These are phyloP conservation scores for Tephrocybe rancida DNA, from an alignment of 768 basidiomycete genomes.

Conservation along the genomic window DNA sequence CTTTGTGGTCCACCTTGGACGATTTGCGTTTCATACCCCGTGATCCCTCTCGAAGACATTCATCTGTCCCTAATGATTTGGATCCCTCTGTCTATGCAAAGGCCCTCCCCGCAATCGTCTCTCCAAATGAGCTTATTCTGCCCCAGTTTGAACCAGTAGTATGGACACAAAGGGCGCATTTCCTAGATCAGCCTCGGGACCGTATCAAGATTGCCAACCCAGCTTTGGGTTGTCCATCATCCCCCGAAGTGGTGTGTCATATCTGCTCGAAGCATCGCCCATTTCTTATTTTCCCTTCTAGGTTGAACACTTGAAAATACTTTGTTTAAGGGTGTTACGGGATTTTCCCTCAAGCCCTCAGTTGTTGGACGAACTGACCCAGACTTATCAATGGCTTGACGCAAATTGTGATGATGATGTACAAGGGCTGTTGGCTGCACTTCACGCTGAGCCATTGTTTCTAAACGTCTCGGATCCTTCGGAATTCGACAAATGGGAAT, in stretches of 20 bases:
- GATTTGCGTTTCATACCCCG: slow-evolving; percentile 43
- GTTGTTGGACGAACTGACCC: slow-evolving; percentile 38
- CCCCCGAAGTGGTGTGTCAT: slow-evolving; percentile 40
- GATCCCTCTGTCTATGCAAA: slow-evolving; percentile 25
- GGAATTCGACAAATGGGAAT: slow-evolving; percentile 36
- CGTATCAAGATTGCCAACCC: slow-evolving; percentile 35
- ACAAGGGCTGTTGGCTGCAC: slow-evolving; percentile 12
- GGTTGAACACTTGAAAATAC: slow-evolving; percentile 42
- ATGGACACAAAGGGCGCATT: slow-evolving; percentile 50
- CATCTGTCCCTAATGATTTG: slow-evolving; percentile 5
- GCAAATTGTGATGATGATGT: slow-evolving; percentile 22
- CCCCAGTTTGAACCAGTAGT: slow-evolving; percentile 39
- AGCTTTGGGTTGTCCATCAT: slow-evolving; percentile 39
- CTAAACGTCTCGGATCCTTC: slow-evolving; percentile 47
- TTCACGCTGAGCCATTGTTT: slow-evolving; percentile 33
- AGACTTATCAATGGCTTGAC: slow-evolving; percentile 47
- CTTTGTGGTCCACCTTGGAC: slow-evolving; percentile 34
- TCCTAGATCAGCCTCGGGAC: slow-evolving; percentile 27
- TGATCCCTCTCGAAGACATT: slow-evolving; percentile 7
- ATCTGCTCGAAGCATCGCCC: too few relatives aligned
- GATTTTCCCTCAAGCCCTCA: slow-evolving; percentile 23
- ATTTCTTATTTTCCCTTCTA: slow-evolving; percentile 23
- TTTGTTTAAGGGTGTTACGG: slow-evolving; percentile 30
- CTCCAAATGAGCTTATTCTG: slow-evolving; percentile 40
- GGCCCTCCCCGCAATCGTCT: slow-evolving; percentile 32